These are phyloP conservation scores for Neofusicoccum sp. DNA, from an alignment of 2,329 filamentous ascomycete species.

Conservation along the genomic window DNA sequence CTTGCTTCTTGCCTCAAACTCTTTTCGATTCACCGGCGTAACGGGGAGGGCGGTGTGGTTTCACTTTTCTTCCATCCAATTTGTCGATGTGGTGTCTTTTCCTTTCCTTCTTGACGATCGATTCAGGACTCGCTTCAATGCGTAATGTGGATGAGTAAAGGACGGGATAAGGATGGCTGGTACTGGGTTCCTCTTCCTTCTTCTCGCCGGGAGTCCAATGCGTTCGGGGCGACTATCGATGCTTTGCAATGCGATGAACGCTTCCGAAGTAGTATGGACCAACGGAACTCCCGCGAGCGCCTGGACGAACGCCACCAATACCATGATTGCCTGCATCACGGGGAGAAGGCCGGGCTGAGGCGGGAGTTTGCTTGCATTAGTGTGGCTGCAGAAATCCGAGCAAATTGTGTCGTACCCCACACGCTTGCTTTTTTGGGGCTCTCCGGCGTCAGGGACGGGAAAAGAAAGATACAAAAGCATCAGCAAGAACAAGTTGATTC, in stretches of 20 bases:
- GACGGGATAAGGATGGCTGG: background rate
- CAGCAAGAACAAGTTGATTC: background rate
- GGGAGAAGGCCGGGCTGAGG: background rate
- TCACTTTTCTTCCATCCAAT: background rate
- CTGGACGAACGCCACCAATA: background rate
- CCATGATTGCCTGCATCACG: background rate
- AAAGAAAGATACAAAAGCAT: constrained; percentile 8
- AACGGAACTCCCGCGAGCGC: background rate
- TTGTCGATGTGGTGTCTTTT: constrained; percentile 3
- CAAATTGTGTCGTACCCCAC: background rate
- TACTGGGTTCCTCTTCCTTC: background rate
- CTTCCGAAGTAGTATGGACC: background rate
- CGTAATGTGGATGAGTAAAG: constrained; percentile 14
- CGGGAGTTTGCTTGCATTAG: constrained; percentile 8
- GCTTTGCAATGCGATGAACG: background rate
- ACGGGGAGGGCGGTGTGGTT: background rate
- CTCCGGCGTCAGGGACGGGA: constrained; percentile 1
- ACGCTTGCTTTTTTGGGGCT: background rate
- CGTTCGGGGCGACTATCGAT: background rate
- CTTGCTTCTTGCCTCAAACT: constrained; percentile 5
- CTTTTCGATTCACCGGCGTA: background rate
- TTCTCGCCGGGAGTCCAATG: background rate
- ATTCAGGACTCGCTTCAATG: constrained; percentile 1
- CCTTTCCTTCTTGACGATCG: background rate
- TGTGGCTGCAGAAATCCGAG: background rate